Conservation (phyloP, 2,329 filamentous ascomycete genomes). For the Cordyceps pruinosa region DNA sequence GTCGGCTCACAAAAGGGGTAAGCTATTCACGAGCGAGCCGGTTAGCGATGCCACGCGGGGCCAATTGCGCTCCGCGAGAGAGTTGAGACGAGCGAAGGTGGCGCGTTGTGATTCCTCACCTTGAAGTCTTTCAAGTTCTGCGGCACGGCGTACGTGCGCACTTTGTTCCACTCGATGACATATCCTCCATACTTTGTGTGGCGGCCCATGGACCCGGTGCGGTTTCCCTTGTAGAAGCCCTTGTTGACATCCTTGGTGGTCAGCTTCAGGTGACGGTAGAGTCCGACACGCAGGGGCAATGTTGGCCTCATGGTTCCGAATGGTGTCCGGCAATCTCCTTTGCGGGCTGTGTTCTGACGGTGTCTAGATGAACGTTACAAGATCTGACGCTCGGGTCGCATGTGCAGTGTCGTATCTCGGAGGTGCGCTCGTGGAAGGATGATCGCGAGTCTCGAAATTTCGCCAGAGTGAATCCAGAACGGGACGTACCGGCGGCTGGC, state of each 20-base stretch:
- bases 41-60: background rate
- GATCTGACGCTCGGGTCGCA: background rate
- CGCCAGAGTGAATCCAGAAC: background rate
- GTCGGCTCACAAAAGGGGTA: constrained; percentile 67
- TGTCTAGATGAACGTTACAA: too few relatives aligned
- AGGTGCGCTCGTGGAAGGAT: background rate
- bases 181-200: constrained; percentile 83
- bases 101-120: constrained; percentile 41
- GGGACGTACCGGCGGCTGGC: constrained; percentile 15
- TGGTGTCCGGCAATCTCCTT: background rate
- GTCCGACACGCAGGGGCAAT: constrained; percentile 52
- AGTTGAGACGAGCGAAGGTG: background rate
- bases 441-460: constrained; percentile 3
- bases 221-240: constrained; percentile 95
- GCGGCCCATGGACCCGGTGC: constrained; percentile 77
- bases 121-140: constrained; percentile 61
- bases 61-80: background rate
- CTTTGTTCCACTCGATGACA: constrained; percentile 75
- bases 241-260: constrained; percentile 91
- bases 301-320: constrained; percentile 55
- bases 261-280: constrained; percentile 68
- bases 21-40: constrained; percentile 45
- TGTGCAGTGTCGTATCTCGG: background rate
- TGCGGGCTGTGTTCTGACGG: background rate
- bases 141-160: constrained; percentile 85